phyloP scores from a whole-genome alignment of 2,329 filamentous ascomycete genomes.

The Sporothrix globosa region DNA sequence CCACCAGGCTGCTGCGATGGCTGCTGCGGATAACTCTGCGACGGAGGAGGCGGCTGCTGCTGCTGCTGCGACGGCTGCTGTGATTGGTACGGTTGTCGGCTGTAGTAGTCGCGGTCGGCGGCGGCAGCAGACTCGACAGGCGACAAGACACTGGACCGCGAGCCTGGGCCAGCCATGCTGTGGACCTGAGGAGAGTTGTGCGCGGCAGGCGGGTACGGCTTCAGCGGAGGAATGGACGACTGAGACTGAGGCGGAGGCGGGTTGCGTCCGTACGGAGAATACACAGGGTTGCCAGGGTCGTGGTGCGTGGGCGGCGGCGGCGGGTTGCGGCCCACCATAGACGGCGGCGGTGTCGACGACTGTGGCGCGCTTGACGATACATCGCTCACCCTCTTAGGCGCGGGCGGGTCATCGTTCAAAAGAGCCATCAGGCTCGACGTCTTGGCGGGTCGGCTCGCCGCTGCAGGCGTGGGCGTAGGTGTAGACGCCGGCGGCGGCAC shows the following conservation, averaged over 20 bases:
- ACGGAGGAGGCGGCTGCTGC: slow-evolving; percentile 38
- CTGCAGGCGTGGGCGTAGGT: slow-evolving; percentile 40
- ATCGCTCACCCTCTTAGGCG: slow-evolving; percentile 56
- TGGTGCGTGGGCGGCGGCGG: slow-evolving; percentile 57
- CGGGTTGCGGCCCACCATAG: slow-evolving; percentile 44
- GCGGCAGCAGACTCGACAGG: slow-evolving; percentile 47
- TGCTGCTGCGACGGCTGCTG: slow-evolving; percentile 43
- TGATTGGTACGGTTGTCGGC: slow-evolving; percentile 43
- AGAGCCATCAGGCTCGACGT: slow-evolving; percentile 66
- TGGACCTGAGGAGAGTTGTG: slow-evolving; percentile 56
- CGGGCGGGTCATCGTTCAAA: slow-evolving; percentile 62
- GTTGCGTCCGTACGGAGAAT: slow-evolving; percentile 52
- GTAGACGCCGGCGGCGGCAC: slow-evolving; percentile 44
- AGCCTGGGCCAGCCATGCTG: slow-evolving; percentile 46
- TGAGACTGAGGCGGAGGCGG: slow-evolving; percentile 41
- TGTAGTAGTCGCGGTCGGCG: slow-evolving; percentile 54
- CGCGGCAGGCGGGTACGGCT: slow-evolving; percentile 50
- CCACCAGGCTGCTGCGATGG: slow-evolving; percentile 28
- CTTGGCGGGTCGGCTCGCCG: slow-evolving; percentile 49
- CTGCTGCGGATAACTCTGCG: slow-evolving; percentile 35
- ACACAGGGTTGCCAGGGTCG: slow-evolving; percentile 52
- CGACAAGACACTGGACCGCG: slow-evolving; percentile 50
- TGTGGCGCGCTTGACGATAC: slow-evolving; percentile 43
- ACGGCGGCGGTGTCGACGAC: slow-evolving; percentile 31
- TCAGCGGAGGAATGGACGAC: slow-evolving; percentile 59